Evolutionary conservation across 176 grass and related monocot species (phyloP).

Genomic region (Thinopyrum elongatum): DNA sequence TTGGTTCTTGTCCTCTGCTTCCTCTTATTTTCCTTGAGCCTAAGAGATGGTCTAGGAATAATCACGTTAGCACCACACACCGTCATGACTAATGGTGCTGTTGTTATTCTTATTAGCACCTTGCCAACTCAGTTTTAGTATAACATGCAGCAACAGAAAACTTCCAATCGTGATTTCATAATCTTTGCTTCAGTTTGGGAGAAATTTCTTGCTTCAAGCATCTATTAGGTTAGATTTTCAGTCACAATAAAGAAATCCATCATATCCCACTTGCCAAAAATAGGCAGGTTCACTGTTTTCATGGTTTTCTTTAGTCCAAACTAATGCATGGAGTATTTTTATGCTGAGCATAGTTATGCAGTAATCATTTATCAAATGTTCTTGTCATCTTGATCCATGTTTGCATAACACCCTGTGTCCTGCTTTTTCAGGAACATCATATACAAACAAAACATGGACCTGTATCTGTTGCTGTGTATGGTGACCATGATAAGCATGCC

Average conservation of each 20-base stretch:
- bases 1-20: constrained; percentile 3
- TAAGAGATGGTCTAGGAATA: constrained; percentile 22
- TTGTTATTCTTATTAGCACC: constrained; percentile 7
- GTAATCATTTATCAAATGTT: constrained; percentile 11
- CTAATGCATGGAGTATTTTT: background rate
- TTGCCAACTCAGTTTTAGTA: constrained; percentile 12
- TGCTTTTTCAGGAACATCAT: constrained; percentile 75
- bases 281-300: background rate
- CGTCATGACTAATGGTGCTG: constrained; percentile 3
- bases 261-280: background rate
- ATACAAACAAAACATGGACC: constrained; percentile 88
- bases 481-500: constrained; percentile 77
- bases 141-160: background rate
- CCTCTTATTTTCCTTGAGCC: background rate
- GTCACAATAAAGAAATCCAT: constrained; percentile 6
- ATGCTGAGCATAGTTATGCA: background rate
- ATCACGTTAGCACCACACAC: constrained; percentile 7
- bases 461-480: constrained; percentile 80
- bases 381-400: background rate
- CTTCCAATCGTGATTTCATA: constrained; percentile 13
- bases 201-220: constrained; percentile 11
- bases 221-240: background rate
- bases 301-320: constrained; percentile 7
- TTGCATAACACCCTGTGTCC: background rate
- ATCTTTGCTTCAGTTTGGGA: constrained; percentile 10